Evolutionary conservation across 1,284 basidiomycete species (phyloP).

Genomic region (Rhodotorula sp.): DNA sequence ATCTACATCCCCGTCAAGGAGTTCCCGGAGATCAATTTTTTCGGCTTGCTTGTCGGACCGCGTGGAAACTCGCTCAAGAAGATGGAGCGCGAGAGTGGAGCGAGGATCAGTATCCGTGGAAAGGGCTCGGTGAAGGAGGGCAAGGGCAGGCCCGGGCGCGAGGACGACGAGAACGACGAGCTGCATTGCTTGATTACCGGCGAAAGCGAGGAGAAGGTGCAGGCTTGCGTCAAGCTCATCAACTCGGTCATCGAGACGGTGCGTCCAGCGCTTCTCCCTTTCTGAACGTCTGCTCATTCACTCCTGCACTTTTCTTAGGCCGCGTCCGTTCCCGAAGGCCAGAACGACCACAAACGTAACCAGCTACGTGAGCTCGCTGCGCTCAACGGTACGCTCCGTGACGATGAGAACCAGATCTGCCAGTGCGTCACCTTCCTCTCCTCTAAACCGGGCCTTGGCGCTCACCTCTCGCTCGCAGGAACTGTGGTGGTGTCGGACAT

Average conservation of each 20-base stretch:
- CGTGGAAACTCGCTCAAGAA: constrained; percentile 98
- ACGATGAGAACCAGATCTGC: constrained; percentile 99
- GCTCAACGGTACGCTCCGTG: constrained; percentile 95
- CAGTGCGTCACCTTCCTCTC: constrained; percentile 60
- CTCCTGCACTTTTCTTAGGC: constrained; percentile 65
- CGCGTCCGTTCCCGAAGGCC: constrained; percentile 96
- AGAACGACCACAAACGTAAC: constrained; percentile 99
- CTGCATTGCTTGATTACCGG: constrained; percentile 96
- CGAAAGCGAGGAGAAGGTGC: constrained; percentile 88
- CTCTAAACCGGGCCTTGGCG: constrained; percentile 44
- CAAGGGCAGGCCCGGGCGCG: constrained; percentile 57
- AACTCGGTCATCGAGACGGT: constrained; percentile 98
- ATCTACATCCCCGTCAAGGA: constrained; percentile 99
- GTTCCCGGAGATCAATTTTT: constrained; percentile 99
- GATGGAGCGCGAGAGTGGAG: constrained; percentile 97
- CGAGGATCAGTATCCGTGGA: constrained; percentile 97
- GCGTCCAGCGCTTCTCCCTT: constrained; percentile 46
- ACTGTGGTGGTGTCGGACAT: constrained; percentile 52
- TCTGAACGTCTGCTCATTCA: neutral
- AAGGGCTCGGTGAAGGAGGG: constrained; percentile 99
- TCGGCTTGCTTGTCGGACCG: constrained; percentile 95
- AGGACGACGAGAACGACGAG: constrained; percentile 97
- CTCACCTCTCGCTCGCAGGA: constrained; percentile 1
- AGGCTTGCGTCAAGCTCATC: constrained; percentile 86
- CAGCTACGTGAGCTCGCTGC: constrained; percentile 97